These are phyloP conservation scores for Penicillium cataractarum DNA, from an alignment of 495 filamentous ascomycete species.

Conservation along the genomic window DNA sequence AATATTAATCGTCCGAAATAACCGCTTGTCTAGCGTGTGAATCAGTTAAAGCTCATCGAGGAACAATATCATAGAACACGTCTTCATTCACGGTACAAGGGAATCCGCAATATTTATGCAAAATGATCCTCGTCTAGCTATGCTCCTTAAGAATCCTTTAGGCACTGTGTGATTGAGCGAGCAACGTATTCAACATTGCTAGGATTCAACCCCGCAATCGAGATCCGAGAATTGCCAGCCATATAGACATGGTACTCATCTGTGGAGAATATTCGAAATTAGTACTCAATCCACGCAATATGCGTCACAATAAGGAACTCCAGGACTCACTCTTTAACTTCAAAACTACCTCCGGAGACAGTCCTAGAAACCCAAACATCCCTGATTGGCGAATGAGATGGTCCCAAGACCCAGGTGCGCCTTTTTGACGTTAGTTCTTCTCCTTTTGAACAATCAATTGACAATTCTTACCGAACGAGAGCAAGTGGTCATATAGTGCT, in stretches of 20 bases:
- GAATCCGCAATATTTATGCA: background rate
- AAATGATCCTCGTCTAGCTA: background rate
- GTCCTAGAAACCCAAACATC: conserved; percentile 48
- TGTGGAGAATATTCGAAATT: conserved; percentile 12
- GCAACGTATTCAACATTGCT: conserved; percentile 48
- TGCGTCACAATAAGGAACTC: background rate
- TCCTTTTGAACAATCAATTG: background rate
- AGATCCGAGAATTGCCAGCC: conserved; percentile 41
- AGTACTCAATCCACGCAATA: background rate
- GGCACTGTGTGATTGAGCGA: conserved; percentile 16
- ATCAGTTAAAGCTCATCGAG: too few species aligned
- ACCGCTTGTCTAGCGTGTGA: too few species aligned
- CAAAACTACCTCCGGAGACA: conserved; percentile 30
- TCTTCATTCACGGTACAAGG: too few species aligned
- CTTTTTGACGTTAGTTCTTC: conserved; percentile 5
- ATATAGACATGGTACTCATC: conserved; percentile 46
- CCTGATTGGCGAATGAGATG: conserved; percentile 42
- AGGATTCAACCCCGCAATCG: conserved; percentile 46
- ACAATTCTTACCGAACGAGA: conserved; percentile 16
- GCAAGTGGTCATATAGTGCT: conserved; percentile 31
- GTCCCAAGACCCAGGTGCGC: conserved; percentile 41
- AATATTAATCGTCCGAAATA: too few species aligned
- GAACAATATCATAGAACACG: too few species aligned
- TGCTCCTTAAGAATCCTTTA: background rate
- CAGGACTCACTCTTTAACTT: conserved; percentile 35